Evolutionary conservation across 257 asterid genomes (phyloP).

Genomic region (Datura wrightii): DNA sequence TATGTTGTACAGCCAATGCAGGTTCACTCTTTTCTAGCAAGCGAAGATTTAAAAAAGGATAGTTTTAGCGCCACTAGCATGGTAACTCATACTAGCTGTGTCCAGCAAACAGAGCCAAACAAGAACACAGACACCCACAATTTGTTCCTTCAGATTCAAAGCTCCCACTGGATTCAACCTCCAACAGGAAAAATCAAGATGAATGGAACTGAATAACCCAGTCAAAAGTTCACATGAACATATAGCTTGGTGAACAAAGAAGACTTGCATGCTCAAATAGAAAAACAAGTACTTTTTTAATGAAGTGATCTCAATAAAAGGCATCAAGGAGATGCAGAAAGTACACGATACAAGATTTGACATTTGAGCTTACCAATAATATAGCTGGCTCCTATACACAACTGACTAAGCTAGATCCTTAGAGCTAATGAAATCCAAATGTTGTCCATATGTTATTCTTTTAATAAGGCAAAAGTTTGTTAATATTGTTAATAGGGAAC

Average conservation of each 20-base stretch:
- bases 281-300: background rate
- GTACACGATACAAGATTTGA: background rate
- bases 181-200: background rate
- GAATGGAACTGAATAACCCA: background rate
- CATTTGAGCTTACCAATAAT: conserved; percentile 1
- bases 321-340: conserved; percentile 3
- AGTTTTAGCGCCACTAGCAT: conserved; percentile 1
- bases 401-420: background rate
- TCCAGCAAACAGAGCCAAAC: background rate
- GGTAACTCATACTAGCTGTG: conserved; percentile 3
- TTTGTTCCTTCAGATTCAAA: background rate
- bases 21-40: conserved; percentile 18
- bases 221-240: conserved; percentile 6
- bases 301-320: background rate
- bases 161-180: background rate
- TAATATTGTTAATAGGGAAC: background rate
- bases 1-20: background rate
- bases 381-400: background rate
- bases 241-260: background rate
- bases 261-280: conserved; percentile 3
- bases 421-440: background rate
- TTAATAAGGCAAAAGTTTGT: background rate
- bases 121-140: background rate
- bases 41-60: background rate
- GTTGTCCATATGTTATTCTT: background rate